Percentiles rank a stretch among this genome's conserved stretches.
phyloP scores from a whole-genome alignment of 352 stramenopile species.

The Thalassiosira hispida region DNA sequence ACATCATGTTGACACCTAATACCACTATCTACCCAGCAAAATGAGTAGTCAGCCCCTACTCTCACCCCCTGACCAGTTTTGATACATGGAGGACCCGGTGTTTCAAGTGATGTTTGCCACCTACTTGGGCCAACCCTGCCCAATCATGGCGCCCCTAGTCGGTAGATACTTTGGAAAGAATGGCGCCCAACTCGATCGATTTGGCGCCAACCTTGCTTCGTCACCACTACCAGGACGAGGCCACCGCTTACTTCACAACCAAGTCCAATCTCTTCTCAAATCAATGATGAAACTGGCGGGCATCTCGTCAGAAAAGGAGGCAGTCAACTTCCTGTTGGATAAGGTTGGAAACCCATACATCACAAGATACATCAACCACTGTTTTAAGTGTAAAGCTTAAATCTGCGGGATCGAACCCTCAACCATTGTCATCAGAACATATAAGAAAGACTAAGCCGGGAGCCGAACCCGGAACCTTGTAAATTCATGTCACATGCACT shows the following conservation, averaged over 20 bases:
- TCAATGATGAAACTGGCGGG: slow-evolving; percentile 9
- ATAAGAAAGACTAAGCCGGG: too few relatives aligned
- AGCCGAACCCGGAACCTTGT: too few relatives aligned
- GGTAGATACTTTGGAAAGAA: slow-evolving; percentile 16
- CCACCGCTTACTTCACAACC: neutral
- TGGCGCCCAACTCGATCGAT: neutral
- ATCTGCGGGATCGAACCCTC: too few relatives aligned
- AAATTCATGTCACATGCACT: too few relatives aligned
- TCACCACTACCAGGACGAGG: neutral
- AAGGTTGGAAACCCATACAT: slow-evolving; percentile 4
- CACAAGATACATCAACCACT: neutral
- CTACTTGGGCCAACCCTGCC: slow-evolving; percentile 12
- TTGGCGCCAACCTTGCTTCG: slow-evolving; percentile 5
- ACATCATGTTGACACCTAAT: too few relatives aligned
- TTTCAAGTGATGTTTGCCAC: slow-evolving; percentile 4
- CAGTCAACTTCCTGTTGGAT: slow-evolving; percentile 7
- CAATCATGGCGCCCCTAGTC: slow-evolving; percentile 9
- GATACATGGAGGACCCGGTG: slow-evolving; percentile 1
- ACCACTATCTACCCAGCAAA: too few relatives aligned
- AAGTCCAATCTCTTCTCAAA: neutral
- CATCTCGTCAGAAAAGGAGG: neutral
- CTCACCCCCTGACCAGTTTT: neutral
- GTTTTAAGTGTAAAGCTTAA: too few relatives aligned
- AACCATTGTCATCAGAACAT: too few relatives aligned
- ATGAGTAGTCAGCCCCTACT: too few relatives aligned